Base-by-base conservation (phyloP, 2,329 filamentous ascomycete genomes). In the Tolypocladium ovalisporum region DNA sequence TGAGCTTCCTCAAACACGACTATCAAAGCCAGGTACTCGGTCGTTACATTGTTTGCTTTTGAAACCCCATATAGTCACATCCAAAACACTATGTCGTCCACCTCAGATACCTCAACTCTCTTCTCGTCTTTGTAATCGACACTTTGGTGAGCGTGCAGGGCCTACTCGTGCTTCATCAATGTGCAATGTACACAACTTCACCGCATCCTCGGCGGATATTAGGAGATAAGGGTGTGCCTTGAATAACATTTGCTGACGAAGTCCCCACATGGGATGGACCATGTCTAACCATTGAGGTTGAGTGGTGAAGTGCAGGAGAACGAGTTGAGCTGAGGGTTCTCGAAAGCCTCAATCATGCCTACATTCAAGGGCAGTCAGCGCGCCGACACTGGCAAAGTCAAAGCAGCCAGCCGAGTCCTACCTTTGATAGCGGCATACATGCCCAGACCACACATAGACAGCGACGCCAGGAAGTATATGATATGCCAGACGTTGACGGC, bases 231-330 rank as follows among this genome's bases (percentile, higher is more conserved):
- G n/a, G n/a, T n/a, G n/a, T n/a, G n/a, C n/a, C n/a, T n/a, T n/a
- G n/a, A n/a, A n/a, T n/a, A n/a, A n/a, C n/a, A n/a, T n/a, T n/a
- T 9, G 12, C 40, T 15, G 4, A 44, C 22, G 12, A 44, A 7
- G 5, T 27, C 22, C 40, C 24, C 12, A 24, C 22, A 44, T 44
- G 12, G 12, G 24, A 29, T 19, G 24, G 6, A 6, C 5, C 44
- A 29, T 29, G 27, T 29, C 44, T 57, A 57, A 9, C 55, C 49
- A 40, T 58, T 40, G 6, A 60, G 51, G 56, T 60, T 58, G 24
- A 62, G 56, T 27, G 61, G 60, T 19, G 60, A 62, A n/a, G 39
- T 36, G 49, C 61, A 62, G 17, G 60, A 60, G 42, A 62, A 62
- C 4, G 61, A 59, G 32, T 62, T 62, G 9, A 62, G 57, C 57